Base-by-base conservation (phyloP, 106 monocot genomes). In the Alisma plantagoaquatica region DNA sequence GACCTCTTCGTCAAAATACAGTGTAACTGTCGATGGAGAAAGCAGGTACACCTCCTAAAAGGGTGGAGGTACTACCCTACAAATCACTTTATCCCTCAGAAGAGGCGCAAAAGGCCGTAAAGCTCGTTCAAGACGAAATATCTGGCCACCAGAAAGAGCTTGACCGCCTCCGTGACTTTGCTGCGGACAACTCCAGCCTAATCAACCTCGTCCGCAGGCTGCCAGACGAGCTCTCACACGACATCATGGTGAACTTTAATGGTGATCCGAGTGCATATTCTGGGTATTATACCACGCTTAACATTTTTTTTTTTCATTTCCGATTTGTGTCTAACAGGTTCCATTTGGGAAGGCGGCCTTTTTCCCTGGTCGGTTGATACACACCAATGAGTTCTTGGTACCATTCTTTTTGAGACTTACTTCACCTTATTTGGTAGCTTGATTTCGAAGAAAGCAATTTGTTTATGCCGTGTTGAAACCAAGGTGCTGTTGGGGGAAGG, bases 401-500 rank as follows among this genome's bases (percentile, higher is more conserved):
- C 17, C 45, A 46, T 23, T 17, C 17, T 41, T 28, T 17, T 14
- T 62, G 50, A 6, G 56, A 16, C 41, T 53, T 42, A 55, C 5
- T 3, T 8, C 18, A 26, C 16, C 15, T 31, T 4, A 35, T 44
- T 1, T 33, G 14, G 16, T 23, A 21, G 12, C 31, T 15, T 18
- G 22, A 14, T 7, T 6, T 6, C 6, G 35, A 14, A 6, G 35
- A 14, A 7, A 53, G 24, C 21, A 43, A 5, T 23, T 30, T 1
- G 29, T 18, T 53, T 18, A 19, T 60, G 16, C 3, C 43, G 48
- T 33, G 5, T 32, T n/a, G 23, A 14, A 27, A 32, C 61, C 33
- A 75, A 98, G 96, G 96, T 98, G 29, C 51, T 98, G 53, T 60
- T 98, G 58, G 98, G 98, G 1, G 98, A 98, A 55, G 74, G 82